Evolutionary conservation across 1,139 yeast species (phyloP).

Genomic region (Meyerozyma elateridarum): DNA sequence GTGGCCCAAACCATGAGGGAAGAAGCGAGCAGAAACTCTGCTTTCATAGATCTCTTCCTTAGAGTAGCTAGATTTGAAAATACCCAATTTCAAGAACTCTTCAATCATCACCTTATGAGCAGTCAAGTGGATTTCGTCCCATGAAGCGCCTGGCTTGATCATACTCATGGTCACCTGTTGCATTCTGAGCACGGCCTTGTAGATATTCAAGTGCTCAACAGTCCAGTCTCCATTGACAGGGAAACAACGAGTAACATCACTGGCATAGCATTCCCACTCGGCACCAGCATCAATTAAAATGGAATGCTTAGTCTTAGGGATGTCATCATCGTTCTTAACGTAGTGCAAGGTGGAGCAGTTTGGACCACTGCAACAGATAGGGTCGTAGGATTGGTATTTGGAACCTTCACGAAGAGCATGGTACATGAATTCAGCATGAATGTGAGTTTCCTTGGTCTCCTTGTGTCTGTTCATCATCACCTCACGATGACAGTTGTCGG

Average conservation of each 20-base stretch:
- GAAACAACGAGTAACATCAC: constrained; percentile 93
- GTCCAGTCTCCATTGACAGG: constrained; percentile 91
- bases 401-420: constrained; percentile 94
- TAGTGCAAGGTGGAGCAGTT: constrained; percentile 90
- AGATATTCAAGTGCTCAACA: constrained; percentile 77
- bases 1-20: constrained; percentile 96
- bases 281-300: constrained; percentile 95
- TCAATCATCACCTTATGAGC: constrained; percentile 77
- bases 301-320: constrained; percentile 49
- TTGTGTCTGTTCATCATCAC: constrained; percentile 92
- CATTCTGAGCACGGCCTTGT: constrained; percentile 80
- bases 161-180: constrained; percentile 63
- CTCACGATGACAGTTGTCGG: constrained; percentile 84
- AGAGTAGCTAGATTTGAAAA: constrained; percentile 59
- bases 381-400: constrained; percentile 84
- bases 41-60: constrained; percentile 66
- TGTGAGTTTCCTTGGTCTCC: constrained; percentile 82
- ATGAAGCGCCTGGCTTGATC: constrained; percentile 74
- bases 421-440: constrained; percentile 92
- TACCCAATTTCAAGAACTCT: constrained; percentile 68
- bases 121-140: constrained; percentile 81
- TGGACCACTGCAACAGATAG: constrained; percentile 93
- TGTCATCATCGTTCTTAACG: constrained; percentile 71
- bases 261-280: constrained; percentile 89
- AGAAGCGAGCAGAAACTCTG: constrained; percentile 70